Evolutionary conservation across 139 green algal genomes (phyloP).

Genomic region (Chlamydomonas schloesseri): DNA sequence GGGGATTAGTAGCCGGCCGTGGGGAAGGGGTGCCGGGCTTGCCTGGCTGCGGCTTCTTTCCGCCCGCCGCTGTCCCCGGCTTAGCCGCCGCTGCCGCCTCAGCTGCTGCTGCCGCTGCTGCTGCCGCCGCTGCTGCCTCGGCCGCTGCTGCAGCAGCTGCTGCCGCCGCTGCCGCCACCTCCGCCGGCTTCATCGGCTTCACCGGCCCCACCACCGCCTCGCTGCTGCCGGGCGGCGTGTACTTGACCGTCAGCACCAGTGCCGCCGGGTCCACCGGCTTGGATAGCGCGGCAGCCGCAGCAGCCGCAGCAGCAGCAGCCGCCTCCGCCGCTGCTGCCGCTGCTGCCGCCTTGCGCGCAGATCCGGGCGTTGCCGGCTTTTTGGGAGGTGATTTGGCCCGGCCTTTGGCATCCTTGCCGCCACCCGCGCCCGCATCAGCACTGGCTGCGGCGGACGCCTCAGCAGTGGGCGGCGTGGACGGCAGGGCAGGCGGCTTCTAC

Average conservation of each 20-base stretch:
- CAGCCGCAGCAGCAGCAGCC: background rate
- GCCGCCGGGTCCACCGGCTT: conserved; percentile 31
- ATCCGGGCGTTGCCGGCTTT: background rate
- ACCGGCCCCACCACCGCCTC: conserved; percentile 3
- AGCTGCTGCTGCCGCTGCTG: background rate
- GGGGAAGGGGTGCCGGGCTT: too few relatives aligned
- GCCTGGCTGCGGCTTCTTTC: too few relatives aligned
- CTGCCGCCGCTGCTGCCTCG: background rate
- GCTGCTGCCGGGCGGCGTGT: background rate
- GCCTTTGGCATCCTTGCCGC: background rate
- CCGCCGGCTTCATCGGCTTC: conserved; percentile 1
- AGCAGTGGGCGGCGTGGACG: background rate
- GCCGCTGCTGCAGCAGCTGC: background rate
- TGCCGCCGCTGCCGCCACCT: background rate
- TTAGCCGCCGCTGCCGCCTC: background rate
- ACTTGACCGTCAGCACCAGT: conserved; percentile 23
- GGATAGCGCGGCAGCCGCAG: background rate
- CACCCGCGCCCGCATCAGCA: background rate
- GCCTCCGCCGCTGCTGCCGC: conserved; percentile 18
- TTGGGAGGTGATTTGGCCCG: background rate
- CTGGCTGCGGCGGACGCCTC: background rate
- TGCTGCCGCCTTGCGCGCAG: conserved; percentile 5
- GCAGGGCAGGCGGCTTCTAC: background rate
- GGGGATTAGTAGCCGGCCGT: too few relatives aligned
- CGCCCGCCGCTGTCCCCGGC: too few relatives aligned